Evolutionary conservation across 179 eudicot genomes (phyloP).

Genomic region (Silene vulgaris): DNA sequence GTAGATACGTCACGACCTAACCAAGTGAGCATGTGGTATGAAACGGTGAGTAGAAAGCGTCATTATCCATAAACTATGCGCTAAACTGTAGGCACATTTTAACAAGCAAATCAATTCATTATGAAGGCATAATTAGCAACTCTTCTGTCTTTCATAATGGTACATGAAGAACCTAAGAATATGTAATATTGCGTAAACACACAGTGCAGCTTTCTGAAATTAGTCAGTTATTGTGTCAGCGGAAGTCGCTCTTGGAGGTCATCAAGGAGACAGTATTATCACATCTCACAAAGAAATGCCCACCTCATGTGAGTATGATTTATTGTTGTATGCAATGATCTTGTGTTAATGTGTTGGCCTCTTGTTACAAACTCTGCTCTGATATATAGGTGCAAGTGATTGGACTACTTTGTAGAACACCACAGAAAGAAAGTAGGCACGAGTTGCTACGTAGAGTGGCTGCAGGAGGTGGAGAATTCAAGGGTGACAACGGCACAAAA

Average conservation of each 20-base stretch:
- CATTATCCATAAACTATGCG: background rate
- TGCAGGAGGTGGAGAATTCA: constrained; percentile 85
- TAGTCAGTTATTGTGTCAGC: constrained; percentile 40
- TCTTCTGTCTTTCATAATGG: background rate
- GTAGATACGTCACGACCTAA: background rate
- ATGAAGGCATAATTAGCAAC: background rate
- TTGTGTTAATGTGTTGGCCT: background rate
- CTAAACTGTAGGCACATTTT: background rate
- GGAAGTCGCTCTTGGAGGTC: constrained; percentile 80
- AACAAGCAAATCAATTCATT: background rate
- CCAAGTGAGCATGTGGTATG: background rate
- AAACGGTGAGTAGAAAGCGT: background rate
- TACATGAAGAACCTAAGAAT: too few relatives aligned
- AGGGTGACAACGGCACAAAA: constrained; percentile 67
- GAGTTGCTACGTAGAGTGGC: constrained; percentile 91
- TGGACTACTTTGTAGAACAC: constrained; percentile 90
- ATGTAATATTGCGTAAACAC: background rate
- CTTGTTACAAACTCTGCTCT: constrained; percentile 3
- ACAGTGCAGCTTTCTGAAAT: constrained; percentile 3
- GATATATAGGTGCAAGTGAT: constrained; percentile 72
- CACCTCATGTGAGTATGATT: constrained; percentile 70
- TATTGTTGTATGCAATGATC: background rate
- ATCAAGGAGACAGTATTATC: constrained; percentile 90
- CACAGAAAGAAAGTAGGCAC: constrained; percentile 81
- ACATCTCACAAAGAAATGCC: constrained; percentile 91